Percentiles rank a stretch among this genome's conserved stretches.
phyloP scores from a whole-genome alignment of 75 land plant species.

The Chamaecyparis obtusa region DNA sequence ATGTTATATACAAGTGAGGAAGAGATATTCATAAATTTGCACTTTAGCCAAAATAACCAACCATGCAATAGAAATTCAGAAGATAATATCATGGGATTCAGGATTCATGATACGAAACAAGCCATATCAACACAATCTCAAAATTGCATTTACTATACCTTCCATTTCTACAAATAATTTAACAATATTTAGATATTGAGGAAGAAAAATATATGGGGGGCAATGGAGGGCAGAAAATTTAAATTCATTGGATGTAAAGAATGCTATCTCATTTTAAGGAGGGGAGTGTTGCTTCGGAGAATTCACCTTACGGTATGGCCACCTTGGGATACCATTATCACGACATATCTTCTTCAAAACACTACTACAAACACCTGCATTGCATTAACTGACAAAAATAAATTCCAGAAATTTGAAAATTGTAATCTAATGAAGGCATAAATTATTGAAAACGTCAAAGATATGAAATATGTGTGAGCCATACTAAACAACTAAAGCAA shows the following conservation, averaged over 20 bases:
- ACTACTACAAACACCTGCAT: slow-evolving; percentile 54
- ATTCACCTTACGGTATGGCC: slow-evolving; percentile 80
- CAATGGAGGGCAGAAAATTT: background rate
- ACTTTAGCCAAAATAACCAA: background rate
- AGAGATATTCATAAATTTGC: background rate
- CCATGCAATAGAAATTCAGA: background rate
- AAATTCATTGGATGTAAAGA: background rate
- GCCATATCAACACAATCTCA: background rate
- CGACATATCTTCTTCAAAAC: slow-evolving; percentile 62
- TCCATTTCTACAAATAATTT: background rate
- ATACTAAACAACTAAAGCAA: background rate
- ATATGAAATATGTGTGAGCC: background rate
- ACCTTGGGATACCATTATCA: slow-evolving; percentile 64
- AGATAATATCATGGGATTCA: background rate
- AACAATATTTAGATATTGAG: background rate
- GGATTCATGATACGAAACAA: background rate
- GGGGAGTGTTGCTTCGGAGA: background rate
- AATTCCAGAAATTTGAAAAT: background rate
- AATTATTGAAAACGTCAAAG: background rate
- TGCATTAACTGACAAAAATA: background rate
- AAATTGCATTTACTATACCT: background rate
- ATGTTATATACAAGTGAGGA: background rate
- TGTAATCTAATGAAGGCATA: background rate
- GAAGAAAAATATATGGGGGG: background rate
- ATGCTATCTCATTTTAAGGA: background rate